These are phyloP conservation scores for Mortierella sp. DNA, from an alignment of 371 early-diverging fungal species.

Conservation along the genomic window DNA sequence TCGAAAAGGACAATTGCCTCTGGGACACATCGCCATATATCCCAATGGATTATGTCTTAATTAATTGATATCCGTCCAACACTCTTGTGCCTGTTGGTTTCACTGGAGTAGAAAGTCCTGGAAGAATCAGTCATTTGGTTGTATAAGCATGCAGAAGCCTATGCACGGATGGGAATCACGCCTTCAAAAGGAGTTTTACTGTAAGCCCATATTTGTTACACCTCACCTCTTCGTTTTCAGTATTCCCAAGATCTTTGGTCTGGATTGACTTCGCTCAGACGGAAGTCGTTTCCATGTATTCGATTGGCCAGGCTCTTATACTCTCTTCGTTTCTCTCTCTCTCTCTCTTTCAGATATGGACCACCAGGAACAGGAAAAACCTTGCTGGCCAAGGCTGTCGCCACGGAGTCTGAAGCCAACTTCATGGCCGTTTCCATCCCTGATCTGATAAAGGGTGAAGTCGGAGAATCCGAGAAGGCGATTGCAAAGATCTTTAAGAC, in stretches of 20 bases:
- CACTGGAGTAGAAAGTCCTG: background rate
- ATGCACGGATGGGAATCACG: constrained; percentile 69
- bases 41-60: too few relatives aligned
- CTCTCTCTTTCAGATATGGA: constrained; percentile 63
- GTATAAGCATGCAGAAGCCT: constrained; percentile 64
- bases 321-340: constrained; percentile 58
- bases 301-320: background rate
- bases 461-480: constrained; percentile 95
- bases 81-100: too few relatives aligned
- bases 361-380: constrained; percentile 97
- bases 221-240: too few relatives aligned
- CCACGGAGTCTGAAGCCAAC: constrained; percentile 91
- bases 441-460: constrained; percentile 94
- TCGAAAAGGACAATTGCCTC: too few relatives aligned
- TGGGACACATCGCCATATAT: too few relatives aligned
- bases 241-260: too few relatives aligned
- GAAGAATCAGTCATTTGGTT: background rate
- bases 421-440: constrained; percentile 95
- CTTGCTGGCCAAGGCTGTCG: constrained; percentile 90
- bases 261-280: too few relatives aligned
- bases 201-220: too few relatives aligned
- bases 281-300: background rate
- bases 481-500: constrained; percentile 89
- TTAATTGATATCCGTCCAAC: too few relatives aligned
- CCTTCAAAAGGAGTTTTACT: constrained; percentile 81